These are phyloP conservation scores for Penstemon davidsonii DNA, from an alignment of 257 asterid genomes.

Conservation along the genomic window DNA sequence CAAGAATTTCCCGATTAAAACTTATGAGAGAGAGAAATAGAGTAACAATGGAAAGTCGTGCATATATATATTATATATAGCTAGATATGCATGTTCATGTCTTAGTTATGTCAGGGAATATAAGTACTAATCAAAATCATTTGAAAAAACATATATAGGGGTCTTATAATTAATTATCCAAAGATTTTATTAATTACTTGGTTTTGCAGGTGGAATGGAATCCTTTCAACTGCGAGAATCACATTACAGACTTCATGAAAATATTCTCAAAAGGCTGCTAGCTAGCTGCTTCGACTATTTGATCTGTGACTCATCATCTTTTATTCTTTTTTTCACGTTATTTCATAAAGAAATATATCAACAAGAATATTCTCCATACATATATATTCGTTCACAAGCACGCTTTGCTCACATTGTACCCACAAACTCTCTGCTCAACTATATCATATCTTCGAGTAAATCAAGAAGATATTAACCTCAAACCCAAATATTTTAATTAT, in stretches of 20 bases:
- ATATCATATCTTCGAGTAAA: constrained; percentile 29
- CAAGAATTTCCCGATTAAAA: no score
- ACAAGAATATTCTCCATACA: constrained; percentile 25
- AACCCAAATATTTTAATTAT: neutral
- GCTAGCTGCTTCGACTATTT: constrained; percentile 27
- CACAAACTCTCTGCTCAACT: constrained; percentile 17
- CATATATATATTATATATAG: neutral
- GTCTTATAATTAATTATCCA: neutral
- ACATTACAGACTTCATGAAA: constrained; percentile 28
- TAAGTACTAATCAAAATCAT: constrained; percentile 13
- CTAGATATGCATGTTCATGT: neutral
- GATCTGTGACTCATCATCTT: no score
- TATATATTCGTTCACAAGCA: constrained; percentile 30
- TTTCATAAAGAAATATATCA: constrained; percentile 5
- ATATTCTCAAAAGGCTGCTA: constrained; percentile 27
- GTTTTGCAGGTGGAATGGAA: no score
- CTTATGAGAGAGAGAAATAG: neutral
- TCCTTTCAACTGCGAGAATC: constrained; percentile 29
- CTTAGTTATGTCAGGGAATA: constrained; percentile 25
- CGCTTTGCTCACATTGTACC: constrained; percentile 35
- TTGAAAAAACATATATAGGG: neutral
- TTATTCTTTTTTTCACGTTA: constrained; percentile 11
- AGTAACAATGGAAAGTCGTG: constrained; percentile 21
- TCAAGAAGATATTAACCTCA: constrained; percentile 26
- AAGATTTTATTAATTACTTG: no score